Evolutionary conservation across 2,329 filamentous ascomycete species (phyloP).

Genomic region (Ciborinia camelliae): DNA sequence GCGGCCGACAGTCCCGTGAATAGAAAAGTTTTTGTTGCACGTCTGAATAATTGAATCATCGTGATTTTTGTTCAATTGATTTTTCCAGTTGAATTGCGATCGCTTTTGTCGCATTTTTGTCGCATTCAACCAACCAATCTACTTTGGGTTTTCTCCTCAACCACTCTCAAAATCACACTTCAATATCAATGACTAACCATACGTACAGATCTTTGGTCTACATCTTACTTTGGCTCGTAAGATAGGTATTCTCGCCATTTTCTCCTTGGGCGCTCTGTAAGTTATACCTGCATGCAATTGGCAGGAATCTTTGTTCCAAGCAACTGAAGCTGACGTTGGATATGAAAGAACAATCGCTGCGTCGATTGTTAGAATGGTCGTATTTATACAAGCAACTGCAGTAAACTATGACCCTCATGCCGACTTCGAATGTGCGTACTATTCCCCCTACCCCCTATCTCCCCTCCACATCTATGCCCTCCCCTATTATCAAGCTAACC

Average conservation of each 20-base stretch:
- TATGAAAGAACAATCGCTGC: conserved; percentile 12
- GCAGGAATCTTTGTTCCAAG: too few relatives aligned
- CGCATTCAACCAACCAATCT: background rate
- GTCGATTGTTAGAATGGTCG: conserved; percentile 10
- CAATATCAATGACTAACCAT: background rate
- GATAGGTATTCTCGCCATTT: conserved; percentile 14
- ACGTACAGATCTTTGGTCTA: background rate
- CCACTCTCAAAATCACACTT: background rate
- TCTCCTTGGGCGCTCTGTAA: conserved; percentile 15
- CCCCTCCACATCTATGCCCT: too few relatives aligned
- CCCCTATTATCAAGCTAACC: background rate
- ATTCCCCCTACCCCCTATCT: too few relatives aligned
- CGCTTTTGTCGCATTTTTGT: background rate
- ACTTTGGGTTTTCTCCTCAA: background rate
- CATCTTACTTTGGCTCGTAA: conserved; percentile 8
- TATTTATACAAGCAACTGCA: conserved; percentile 13
- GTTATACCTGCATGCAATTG: background rate
- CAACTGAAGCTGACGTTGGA: background rate
- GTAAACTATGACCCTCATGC: conserved; percentile 13
- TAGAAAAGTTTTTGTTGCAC: background rate
- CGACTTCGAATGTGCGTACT: conserved; percentile 9
- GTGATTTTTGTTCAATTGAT: background rate
- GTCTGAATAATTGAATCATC: background rate
- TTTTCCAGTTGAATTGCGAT: background rate
- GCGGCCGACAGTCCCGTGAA: too few relatives aligned